A percentile compares a stretch with the other conserved stretches of the same genome.
Conservation (phyloP, 768 basidiomycete genomes). For the Psilocybe tampanensis region DNA sequence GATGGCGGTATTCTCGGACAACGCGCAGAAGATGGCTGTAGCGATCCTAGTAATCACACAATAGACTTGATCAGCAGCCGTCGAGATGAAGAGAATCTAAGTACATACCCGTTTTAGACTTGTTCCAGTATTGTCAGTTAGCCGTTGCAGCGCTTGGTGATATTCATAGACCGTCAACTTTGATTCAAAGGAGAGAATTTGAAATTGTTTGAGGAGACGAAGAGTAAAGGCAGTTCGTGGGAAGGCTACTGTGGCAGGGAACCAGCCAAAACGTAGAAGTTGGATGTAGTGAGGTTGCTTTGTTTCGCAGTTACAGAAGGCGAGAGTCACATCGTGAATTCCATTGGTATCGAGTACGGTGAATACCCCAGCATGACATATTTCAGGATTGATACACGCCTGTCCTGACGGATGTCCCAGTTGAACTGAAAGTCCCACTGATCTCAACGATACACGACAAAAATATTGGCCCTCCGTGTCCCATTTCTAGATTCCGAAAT, state of each 20-base stretch:
- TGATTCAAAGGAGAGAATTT: conserved; percentile 27
- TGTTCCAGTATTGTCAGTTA: conserved; percentile 28
- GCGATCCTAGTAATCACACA: neutral
- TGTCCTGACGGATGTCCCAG: conserved; percentile 23
- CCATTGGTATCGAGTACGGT: conserved; percentile 31
- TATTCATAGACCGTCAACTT: conserved; percentile 32
- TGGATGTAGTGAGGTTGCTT: conserved; percentile 22
- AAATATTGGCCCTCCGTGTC: conserved; percentile 6
- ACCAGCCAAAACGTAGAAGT: conserved; percentile 29
- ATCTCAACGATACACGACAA: conserved; percentile 13
- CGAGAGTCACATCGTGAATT: conserved; percentile 30
- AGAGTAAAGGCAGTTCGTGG: conserved; percentile 32
- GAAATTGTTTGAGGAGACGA: conserved; percentile 23
- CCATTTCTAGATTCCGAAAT: neutral
- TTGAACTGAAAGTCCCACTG: conserved; percentile 25
- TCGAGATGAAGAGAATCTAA: neutral
- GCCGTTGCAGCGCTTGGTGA: conserved; percentile 23
- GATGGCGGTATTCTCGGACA: neutral
- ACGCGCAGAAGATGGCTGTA: neutral
- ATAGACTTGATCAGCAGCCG: neutral
- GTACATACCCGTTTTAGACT: neutral
- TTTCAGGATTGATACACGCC: conserved; percentile 13
- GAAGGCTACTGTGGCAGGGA: conserved; percentile 30
- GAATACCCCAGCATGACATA: conserved; percentile 21
- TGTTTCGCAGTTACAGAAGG: conserved; percentile 33